phyloP scores from a whole-genome alignment of 306 rosid species.

The Corylus americana region DNA sequence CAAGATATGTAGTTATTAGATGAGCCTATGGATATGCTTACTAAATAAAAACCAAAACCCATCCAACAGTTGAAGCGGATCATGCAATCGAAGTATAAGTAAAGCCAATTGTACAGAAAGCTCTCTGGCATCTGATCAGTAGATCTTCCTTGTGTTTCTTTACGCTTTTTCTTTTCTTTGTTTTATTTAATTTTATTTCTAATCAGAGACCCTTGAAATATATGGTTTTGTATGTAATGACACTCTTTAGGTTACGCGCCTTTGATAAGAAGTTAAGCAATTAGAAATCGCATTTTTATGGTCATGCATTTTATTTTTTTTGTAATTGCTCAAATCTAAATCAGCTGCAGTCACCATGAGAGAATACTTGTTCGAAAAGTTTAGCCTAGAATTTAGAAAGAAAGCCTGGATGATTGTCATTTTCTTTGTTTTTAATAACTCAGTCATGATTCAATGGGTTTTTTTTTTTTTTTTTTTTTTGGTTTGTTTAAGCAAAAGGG shows the following conservation, averaged over 20 bases:
- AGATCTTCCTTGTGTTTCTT: constrained; percentile 15
- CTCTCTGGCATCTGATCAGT: constrained; percentile 44
- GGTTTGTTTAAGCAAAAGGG: no score
- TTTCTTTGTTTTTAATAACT: background rate
- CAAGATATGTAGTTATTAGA: constrained; percentile 66
- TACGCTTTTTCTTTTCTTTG: background rate
- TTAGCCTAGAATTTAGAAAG: no score
- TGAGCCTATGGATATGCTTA: constrained; percentile 24
- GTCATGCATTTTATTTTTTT: background rate
- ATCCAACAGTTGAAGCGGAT: constrained; percentile 21
- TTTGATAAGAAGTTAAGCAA: background rate
- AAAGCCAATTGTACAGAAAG: constrained; percentile 57
- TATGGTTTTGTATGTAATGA: constrained; percentile 8
- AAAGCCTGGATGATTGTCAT: background rate
- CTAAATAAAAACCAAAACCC: constrained; percentile 19
- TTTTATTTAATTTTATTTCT: background rate
- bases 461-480: no score
- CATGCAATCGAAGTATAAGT: constrained; percentile 31
- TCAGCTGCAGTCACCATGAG: background rate
- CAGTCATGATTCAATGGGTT: background rate
- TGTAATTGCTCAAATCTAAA: background rate
- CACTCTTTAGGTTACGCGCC: constrained; percentile 5
- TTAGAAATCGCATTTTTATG: background rate
- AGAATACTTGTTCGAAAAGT: no score
- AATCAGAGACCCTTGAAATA: background rate